A percentile compares a stretch with the other conserved stretches of the same genome.
phyloP scores from a whole-genome alignment of 2,329 filamentous ascomycete species.

The Pseudogymnoascus sp. region DNA sequence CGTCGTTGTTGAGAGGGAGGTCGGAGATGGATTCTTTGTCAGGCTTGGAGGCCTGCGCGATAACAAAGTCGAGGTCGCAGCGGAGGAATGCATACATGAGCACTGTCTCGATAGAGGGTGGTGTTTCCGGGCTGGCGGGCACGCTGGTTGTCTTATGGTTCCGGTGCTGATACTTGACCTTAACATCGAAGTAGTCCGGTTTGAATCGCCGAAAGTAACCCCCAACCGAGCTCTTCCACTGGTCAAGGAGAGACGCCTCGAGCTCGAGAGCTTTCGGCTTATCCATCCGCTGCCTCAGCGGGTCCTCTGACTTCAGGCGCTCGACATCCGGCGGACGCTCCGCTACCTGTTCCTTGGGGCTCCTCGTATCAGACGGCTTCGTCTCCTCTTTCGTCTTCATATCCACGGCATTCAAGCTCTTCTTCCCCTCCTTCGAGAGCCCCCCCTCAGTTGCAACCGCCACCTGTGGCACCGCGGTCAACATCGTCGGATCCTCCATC shows the following conservation, averaged over 20 bases:
- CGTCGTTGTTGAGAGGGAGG: constrained; percentile 73
- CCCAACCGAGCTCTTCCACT: constrained; percentile 79
- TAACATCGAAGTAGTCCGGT: constrained; percentile 62
- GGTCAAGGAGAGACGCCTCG: constrained; percentile 62
- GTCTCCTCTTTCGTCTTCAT: constrained; percentile 43
- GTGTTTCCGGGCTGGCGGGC: constrained; percentile 20
- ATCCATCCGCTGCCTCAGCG: constrained; percentile 31
- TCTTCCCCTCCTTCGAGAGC: constrained; percentile 29
- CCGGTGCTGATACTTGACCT: constrained; percentile 17
- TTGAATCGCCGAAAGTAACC: constrained; percentile 91
- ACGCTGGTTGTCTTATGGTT: constrained; percentile 16
- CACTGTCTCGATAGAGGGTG: constrained; percentile 62
- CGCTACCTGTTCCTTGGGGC: constrained; percentile 28
- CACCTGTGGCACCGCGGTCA: constrained; percentile 1
- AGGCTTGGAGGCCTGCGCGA: constrained; percentile 78
- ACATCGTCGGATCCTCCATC: constrained; percentile 18
- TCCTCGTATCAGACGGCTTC: constrained; percentile 21
- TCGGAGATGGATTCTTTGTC: constrained; percentile 67
- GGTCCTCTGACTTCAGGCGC: constrained; percentile 33
- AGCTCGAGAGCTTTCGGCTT: constrained; percentile 57
- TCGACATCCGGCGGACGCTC: constrained; percentile 31
- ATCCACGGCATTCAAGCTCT: constrained; percentile 37
- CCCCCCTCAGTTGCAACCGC: constrained; percentile 24
- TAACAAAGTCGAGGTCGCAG: constrained; percentile 89
- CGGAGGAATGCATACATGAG: constrained; percentile 89